These are phyloP conservation scores for Hyaloscypha hepaticicola DNA, from an alignment of 495 filamentous ascomycete species.

Conservation along the genomic window DNA sequence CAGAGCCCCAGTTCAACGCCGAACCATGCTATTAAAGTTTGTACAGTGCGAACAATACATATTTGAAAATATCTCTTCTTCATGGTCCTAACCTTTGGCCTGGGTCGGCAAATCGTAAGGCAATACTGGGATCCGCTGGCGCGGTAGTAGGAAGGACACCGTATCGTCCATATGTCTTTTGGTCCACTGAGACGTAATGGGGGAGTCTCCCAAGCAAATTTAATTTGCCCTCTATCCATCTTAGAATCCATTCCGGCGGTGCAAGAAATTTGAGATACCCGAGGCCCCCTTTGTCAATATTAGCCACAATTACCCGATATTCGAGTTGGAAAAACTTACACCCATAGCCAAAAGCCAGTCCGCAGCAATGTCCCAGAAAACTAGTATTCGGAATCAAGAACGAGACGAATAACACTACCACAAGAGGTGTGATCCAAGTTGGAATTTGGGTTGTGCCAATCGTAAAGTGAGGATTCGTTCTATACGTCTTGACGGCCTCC, in stretches of 20 bases:
- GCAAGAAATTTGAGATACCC: slow-evolving; percentile 83
- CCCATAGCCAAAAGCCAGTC: slow-evolving; percentile 76
- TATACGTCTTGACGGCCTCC: slow-evolving; percentile 79
- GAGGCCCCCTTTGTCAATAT: slow-evolving; percentile 58
- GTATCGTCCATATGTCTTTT: slow-evolving; percentile 95
- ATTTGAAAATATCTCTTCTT: slow-evolving; percentile 4
- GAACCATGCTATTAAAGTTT: slow-evolving; percentile 24
- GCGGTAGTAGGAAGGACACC: slow-evolving; percentile 72
- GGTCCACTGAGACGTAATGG: slow-evolving; percentile 88
- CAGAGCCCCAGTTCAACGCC: slow-evolving; percentile 21
- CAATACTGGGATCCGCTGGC: slow-evolving; percentile 44
- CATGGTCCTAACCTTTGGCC: slow-evolving; percentile 62
- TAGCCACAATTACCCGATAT: slow-evolving; percentile 18
- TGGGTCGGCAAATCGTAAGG: slow-evolving; percentile 57
- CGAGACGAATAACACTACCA: slow-evolving; percentile 65
- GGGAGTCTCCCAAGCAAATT: slow-evolving; percentile 80
- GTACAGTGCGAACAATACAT: slow-evolving; percentile 24
- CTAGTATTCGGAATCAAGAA: slow-evolving; percentile 78
- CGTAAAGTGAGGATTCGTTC: slow-evolving; percentile 69
- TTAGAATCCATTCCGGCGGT: slow-evolving; percentile 75
- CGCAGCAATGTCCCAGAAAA: slow-evolving; percentile 83
- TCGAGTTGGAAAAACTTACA: slow-evolving; percentile 54
- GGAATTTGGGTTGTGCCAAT: slow-evolving; percentile 75
- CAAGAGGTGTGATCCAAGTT: slow-evolving; percentile 86
- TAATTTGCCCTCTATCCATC: slow-evolving; percentile 81